These are phyloP conservation scores for Tolypocladium nubicola DNA, from an alignment of 2,329 filamentous ascomycete genomes.

Conservation along the genomic window DNA sequence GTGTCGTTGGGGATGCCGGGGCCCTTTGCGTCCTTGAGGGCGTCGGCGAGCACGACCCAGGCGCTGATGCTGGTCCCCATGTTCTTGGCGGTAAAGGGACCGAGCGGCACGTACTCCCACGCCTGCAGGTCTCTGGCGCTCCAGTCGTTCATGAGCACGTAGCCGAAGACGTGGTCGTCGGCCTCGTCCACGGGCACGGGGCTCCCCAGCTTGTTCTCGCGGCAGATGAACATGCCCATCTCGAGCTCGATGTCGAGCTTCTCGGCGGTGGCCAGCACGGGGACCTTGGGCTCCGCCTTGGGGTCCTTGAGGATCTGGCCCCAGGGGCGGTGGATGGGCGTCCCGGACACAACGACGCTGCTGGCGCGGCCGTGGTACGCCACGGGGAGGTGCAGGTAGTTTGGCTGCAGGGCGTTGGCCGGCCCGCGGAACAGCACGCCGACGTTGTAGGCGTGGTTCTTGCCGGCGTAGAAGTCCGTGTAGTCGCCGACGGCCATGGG, in stretches of 20 bases:
- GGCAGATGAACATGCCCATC: constrained; percentile 64
- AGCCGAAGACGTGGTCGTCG: constrained; percentile 60
- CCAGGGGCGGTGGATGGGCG: constrained; percentile 58
- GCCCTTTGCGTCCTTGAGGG: constrained; percentile 27
- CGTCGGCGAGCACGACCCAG: constrained; percentile 53
- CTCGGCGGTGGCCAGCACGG: constrained; percentile 47
- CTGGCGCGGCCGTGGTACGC: constrained; percentile 74
- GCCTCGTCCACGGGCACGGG: constrained; percentile 57
- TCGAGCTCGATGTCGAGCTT: constrained; percentile 70
- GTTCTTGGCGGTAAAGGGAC: constrained; percentile 53
- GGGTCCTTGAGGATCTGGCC: constrained; percentile 54
- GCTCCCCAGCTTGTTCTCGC: constrained; percentile 53
- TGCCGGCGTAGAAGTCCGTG: constrained; percentile 74
- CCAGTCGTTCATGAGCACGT: constrained; percentile 57
- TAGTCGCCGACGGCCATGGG: constrained; percentile 75
- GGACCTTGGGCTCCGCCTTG: constrained; percentile 40
- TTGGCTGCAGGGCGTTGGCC: constrained; percentile 65
- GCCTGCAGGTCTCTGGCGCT: constrained; percentile 50
- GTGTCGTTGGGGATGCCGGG: constrained; percentile 20
- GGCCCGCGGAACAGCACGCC: constrained; percentile 65
- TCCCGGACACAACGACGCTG: constrained; percentile 65
- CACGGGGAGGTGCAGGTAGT: constrained; percentile 72
- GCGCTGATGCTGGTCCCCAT: constrained; percentile 50
- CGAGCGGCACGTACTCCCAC: constrained; percentile 50
- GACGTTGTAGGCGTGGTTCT: constrained; percentile 63